A percentile compares a stretch with the other conserved stretches of the same genome.
Evolutionary conservation across 1,284 basidiomycete species (phyloP).

Genomic region (Boletellus deceptivus): DNA sequence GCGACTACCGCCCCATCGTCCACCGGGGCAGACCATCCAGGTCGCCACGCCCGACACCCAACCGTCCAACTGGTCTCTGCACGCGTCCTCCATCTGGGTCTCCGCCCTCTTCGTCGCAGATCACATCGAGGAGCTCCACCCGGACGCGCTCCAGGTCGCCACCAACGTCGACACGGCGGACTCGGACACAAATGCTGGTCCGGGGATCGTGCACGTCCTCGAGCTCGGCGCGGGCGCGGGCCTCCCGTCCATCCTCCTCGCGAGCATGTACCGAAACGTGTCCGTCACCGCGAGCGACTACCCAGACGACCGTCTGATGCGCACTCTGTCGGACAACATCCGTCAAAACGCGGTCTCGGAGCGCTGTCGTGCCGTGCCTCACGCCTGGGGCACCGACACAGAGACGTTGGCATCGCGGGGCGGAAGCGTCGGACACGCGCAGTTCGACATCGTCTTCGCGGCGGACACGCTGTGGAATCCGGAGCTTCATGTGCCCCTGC

Average conservation of each 20-base stretch:
- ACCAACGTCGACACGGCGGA: neutral
- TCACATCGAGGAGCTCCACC: constrained; percentile 42
- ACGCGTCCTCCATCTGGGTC: constrained; percentile 73
- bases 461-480: constrained; percentile 78
- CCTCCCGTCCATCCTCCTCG: constrained; percentile 64
- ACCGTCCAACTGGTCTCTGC: constrained; percentile 66
- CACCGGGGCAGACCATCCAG: constrained; percentile 21
- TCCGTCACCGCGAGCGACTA: constrained; percentile 64
- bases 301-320: constrained; percentile 62
- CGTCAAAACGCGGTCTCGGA: constrained; percentile 44
- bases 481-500: constrained; percentile 51
- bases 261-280: constrained; percentile 43
- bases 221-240: constrained; percentile 75
- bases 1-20: neutral
- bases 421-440: constrained; percentile 3
- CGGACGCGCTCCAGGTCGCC: constrained; percentile 6
- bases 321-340: constrained; percentile 57
- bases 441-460: constrained; percentile 65
- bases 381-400: constrained; percentile 62
- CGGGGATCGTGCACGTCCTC: constrained; percentile 43
- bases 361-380: constrained; percentile 50
- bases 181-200: too few species aligned
- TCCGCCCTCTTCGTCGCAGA: constrained; percentile 64
- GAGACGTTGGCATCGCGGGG: constrained; percentile 25
- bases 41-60: constrained; percentile 63